These are phyloP conservation scores for Aspergillus terreus DNA, from an alignment of 2,329 filamentous ascomycete genomes.

Conservation along the genomic window DNA sequence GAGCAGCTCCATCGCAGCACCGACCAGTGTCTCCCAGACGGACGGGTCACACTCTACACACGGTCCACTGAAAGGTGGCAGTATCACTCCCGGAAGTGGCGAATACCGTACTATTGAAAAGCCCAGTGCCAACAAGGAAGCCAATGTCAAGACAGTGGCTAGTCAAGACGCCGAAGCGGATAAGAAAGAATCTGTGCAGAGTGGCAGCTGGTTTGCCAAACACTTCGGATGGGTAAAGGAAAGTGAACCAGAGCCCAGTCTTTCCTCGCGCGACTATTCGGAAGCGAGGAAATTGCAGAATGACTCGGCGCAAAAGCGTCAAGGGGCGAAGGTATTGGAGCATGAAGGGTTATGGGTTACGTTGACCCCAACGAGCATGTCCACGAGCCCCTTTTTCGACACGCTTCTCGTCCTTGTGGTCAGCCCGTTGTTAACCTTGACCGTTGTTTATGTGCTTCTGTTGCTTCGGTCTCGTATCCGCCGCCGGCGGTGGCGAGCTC, in stretches of 20 bases:
- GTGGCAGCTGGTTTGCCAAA: conserved; percentile 32
- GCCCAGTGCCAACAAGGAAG: conserved; percentile 15
- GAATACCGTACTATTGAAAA: conserved; percentile 57
- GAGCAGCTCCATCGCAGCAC: conserved; percentile 20
- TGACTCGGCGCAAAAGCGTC: conserved; percentile 9
- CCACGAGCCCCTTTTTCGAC: conserved; percentile 90
- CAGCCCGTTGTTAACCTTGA: conserved; percentile 86
- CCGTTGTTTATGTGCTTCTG: conserved; percentile 85
- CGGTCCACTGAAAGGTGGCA: conserved; percentile 57
- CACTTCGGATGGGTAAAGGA: conserved; percentile 29
- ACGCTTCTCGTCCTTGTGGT: conserved; percentile 95
- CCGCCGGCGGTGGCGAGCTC: conserved; percentile 88
- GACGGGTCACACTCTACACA: conserved; percentile 23
- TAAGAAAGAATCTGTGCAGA: too few species aligned
- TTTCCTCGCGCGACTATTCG: conserved; percentile 11
- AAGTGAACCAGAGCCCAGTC: conserved; percentile 10
- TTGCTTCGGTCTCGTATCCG: conserved; percentile 85
- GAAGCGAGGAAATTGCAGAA: conserved; percentile 15
- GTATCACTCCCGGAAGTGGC: conserved; percentile 68
- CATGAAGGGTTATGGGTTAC: conserved; percentile 94
- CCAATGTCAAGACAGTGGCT: conserved; percentile 10
- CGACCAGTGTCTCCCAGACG: conserved; percentile 22
- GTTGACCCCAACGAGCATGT: conserved; percentile 81
- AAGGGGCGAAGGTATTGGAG: conserved; percentile 40
- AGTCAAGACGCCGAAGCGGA: conserved; percentile 4